Evolutionary conservation across 2,329 filamentous ascomycete species (phyloP), one percentile per base, ranked within the genome.

Genomic region (Penicillium sp.): DNA sequence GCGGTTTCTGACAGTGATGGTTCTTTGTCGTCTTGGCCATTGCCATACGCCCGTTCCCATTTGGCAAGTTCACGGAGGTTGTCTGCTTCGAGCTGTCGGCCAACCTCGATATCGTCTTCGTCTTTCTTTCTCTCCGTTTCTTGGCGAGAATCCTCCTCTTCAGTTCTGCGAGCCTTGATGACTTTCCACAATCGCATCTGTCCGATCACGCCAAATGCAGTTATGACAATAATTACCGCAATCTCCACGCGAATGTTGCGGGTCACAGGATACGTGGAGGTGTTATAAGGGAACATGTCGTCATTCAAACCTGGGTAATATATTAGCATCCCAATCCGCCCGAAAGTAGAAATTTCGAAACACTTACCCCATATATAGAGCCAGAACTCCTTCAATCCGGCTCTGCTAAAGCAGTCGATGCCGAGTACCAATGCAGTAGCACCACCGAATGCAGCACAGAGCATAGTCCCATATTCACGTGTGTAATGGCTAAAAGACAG

Each of bases 361-460:
- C 6, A 43, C 78, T 68, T 66, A 82, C 80, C 75, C 92, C 92
- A 97, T 32, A 95, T 78, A 66, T 95, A 97, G 5, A 89, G 80
- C 92, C 92, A 97, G 59, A 96, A 96, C 67, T 97, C 92, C 68
- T 95, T 96, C 60, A 95, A 74, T 0, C 92, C 92, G n/a, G 90
- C 89, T 54, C 83, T 78, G 62, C 85, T 92, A 61, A 92, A 95
- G 69, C 89, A 95, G 67, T 97, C 92, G 50, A 97, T 87, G 2
- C 92, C 92, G 2, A 97, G 71, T 12, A 95, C 81, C 0, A 86
- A 77, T 3, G 82, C 82, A 0, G 89, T 95, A 3, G 89, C 86
- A 6, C 92, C 92, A 4, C 83, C 79, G 64, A 96, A 95, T 0
- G 91, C 82, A 10, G 89, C 89, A 42, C 81, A 82, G 10, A 75